Evolutionary conservation across 257 asterid genomes (phyloP), one percentile per base, ranked within the genome.

Genomic region (Misopates orontium): DNA sequence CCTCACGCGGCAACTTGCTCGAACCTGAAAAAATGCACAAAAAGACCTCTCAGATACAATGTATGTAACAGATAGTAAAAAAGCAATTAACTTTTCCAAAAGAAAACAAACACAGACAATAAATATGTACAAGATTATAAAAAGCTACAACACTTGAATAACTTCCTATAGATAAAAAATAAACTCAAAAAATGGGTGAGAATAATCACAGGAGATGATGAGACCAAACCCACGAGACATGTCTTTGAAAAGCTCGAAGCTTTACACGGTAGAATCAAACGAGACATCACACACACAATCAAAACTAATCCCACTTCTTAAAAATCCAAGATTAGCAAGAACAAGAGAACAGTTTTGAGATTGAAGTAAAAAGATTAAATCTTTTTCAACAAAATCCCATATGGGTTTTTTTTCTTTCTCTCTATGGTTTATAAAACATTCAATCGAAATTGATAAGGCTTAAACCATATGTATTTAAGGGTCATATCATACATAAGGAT

Each of bases 211-310:
- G 95, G 89, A 59, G 92, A 64, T 17, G 78, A 83, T 68, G 92
- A 86, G 81, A 84, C 88, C 73, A 84, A 86, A 77, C 94, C 95
- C 85, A 85, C 67, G 78, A 93, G 87, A 77, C 95, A 90, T 56
- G 86, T 79, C 92, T 78, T 84, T 6, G 99, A 88, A 40, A 87
- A 82, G 80, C 77, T 79, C 49, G 92, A 79, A 81, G 79, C 85
- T 82, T 86, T 86, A 83, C 81, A 83, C 53, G 95, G 96, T 56
- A 90, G 78, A 80, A 93, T 71, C 88, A 93, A 82, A 68, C 95
- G 85, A 75, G 92, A 87, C 96, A 93, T 93, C 70, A 64, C 49
- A 83, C 70, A 64, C 49, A 83, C 10, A 36, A 36, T 36, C 42
- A 36, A 28, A 28, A 36, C 42, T 3, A 36, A 5, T 36, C 42